Conservation (phyloP, 768 basidiomycete genomes). For the Leccinum subgranulosum region DNA sequence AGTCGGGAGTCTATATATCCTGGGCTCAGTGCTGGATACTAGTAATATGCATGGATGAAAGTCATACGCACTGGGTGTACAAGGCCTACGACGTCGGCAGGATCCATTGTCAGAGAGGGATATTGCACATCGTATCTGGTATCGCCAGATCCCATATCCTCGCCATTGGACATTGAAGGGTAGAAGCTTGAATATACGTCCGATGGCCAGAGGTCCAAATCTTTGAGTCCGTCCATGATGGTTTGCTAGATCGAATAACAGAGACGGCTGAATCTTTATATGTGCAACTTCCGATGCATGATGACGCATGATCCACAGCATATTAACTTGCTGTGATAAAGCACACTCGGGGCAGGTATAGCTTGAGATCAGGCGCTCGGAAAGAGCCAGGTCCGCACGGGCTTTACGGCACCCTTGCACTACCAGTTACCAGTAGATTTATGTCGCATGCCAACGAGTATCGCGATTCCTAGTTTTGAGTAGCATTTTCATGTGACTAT, state of each 20-base stretch:
- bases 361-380: not conserved
- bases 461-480: constrained; percentile 16
- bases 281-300: not conserved
- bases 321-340: constrained; percentile 19
- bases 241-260: not conserved
- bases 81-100: not conserved
- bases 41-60: not conserved
- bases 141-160: not conserved
- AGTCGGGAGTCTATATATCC: constrained; percentile 8
- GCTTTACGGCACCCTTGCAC: constrained; percentile 4
- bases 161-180: not conserved
- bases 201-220: constrained; percentile 1
- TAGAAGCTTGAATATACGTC: constrained; percentile 6
- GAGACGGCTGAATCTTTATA: constrained; percentile 13
- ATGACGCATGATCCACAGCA: constrained; percentile 17
- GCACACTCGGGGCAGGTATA: not conserved
- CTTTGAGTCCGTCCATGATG: constrained; percentile 14
- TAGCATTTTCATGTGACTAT: not conserved
- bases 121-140: not conserved
- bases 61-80: constrained; percentile 11
- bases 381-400: not conserved
- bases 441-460: constrained; percentile 18
- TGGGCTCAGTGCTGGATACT: constrained; percentile 2
- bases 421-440: not conserved
- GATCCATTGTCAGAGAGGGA: not conserved